Base-by-base conservation (phyloP, 2,329 filamentous ascomycete genomes). In the Taxawa tesnikishii region DNA sequence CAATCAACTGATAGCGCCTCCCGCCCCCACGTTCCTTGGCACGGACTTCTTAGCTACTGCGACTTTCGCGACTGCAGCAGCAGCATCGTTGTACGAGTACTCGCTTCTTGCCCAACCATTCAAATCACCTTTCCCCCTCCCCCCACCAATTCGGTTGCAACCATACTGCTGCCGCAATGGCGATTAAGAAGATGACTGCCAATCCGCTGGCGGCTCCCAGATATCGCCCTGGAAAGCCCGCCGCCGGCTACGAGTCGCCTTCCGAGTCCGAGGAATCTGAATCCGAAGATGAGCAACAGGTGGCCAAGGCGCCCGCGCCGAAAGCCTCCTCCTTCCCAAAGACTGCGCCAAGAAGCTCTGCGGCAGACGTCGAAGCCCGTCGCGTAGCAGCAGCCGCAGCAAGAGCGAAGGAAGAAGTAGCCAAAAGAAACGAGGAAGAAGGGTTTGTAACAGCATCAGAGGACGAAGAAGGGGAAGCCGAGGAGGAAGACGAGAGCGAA, bases 161-260 rank as follows among this genome's bases (percentile, higher is more conserved):
- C 8, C 19, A 23, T 23, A 8, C 19, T 23, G 8, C n/a, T n/a
- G 19, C 37, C 43, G 53, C 31, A 27, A 70, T 73, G 69, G 77
- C 81, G 39, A 74, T 78, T 9, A 85, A 83, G 55, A 81, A 83
- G 49, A 94, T 96, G 83, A 96, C 88, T 41, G 85, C 87, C 40
- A 94, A 94, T 51, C 85, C 83, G 3, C 61, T 79, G 37, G 77
- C 76, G 53, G 82, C 84, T 15, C 73, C 77, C 44, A 81, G 90
- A 36, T 81, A 94, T 49, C 77, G 85, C 37, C 79, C 88, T 11
- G 88, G 90, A 43, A 96, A 94, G 56, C 65, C 78, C 11, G 62
- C 67, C 3, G 70, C 63, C 6, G 68, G 63, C 38, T 65, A 63
- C 38, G 54, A 54, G 19, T 39, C 35, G 12, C 59, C 57, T 33